Evolutionary conservation across 2,329 filamentous ascomycete genomes (phyloP), one percentile per base, ranked within the genome.

Genomic region (Alternaria viburni): DNA sequence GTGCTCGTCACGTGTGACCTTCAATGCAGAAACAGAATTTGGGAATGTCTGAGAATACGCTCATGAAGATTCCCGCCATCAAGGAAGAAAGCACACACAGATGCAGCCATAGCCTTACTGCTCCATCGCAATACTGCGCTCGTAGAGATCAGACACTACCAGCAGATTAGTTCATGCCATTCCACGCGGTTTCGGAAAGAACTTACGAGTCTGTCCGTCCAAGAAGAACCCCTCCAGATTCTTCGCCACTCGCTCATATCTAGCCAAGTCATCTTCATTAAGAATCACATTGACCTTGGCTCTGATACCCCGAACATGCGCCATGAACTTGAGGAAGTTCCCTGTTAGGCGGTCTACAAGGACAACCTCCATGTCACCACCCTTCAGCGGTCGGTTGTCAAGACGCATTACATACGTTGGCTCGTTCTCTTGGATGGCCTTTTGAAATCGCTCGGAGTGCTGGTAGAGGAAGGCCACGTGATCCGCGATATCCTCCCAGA

Each of bases 321-420:
- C 54, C 49, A 67, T 50, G n/a, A 71, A 71, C 54, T 70, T 70
- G 36, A 73, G 54, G 26, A 66, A 71, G 12, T 62, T 69, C n/a
- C 63, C 36, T 23, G 68, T 69, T 28, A 73, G 49, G 2, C 63
- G 57, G 43, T 70, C 61, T 17, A 70, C 66, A 25, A 71, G 47
- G 13, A 71, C 64, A 8, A 43, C 51, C 60, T 70, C 70, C 13
- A 70, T 57, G 25, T 49, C 49, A 4, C 57, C 62, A 25, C 57
- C 60, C 9, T 57, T 62, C 6, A 62, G 26, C 10, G 68, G 62
- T 10, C 47, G 41, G 13, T 45, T 32, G 19, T 71, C 61, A 1
- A 61, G 49, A 6, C 68, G 66, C 70, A 73, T 73, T 13, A 68
- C 65, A n/a, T 72, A 69, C 5, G 61, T 65, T 30, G 67, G 57